Evolutionary conservation across 306 rosid species (phyloP).

Genomic region (Argentina anserina): DNA sequence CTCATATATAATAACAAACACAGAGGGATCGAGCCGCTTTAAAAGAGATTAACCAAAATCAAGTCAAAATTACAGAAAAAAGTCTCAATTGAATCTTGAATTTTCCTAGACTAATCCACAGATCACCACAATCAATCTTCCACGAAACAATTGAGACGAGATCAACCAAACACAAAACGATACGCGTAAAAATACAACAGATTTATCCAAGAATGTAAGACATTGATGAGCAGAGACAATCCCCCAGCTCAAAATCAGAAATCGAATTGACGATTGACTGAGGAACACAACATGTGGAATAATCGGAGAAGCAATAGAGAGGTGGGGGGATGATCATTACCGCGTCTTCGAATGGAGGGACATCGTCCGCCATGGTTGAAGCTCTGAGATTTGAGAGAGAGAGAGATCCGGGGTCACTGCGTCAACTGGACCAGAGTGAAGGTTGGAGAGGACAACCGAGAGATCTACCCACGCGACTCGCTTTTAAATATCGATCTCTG

Average conservation of each 20-base stretch:
- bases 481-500: background rate
- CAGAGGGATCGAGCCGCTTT: background rate
- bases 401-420: slow-evolving; percentile 16
- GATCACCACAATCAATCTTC: background rate
- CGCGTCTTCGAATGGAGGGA: slow-evolving; percentile 49
- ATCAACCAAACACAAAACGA: background rate
- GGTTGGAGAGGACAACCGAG: background rate
- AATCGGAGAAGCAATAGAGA: background rate
- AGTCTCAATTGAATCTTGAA: background rate
- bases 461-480: background rate
- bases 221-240: background rate
- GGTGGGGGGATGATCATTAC: slow-evolving; percentile 25
- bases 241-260: background rate
- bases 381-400: slow-evolving; percentile 19
- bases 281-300: background rate
- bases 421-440: background rate
- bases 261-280: background rate
- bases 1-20: background rate
- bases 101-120: background rate
- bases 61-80: background rate
- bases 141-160: background rate
- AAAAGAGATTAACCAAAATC: background rate
- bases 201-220: background rate
- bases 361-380: slow-evolving; percentile 48
- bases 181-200: background rate